A percentile compares a stretch with the other conserved stretches of the same genome.
Evolutionary conservation across 176 grass and related monocot species (phyloP).

Genomic region (Ensete glaucum): DNA sequence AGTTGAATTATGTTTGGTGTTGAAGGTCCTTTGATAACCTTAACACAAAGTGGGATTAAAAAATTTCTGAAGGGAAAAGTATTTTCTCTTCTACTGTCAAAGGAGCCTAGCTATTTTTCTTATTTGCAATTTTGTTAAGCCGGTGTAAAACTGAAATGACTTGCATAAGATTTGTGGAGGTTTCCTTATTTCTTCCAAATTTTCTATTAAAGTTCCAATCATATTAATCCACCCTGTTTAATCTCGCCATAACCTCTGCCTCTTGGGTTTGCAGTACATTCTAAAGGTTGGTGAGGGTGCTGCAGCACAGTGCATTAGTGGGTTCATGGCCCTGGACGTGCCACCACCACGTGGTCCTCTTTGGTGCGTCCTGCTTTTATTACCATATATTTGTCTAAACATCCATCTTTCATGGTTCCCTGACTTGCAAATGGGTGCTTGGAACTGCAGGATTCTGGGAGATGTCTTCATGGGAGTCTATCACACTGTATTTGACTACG

Average conservation of each 20-base stretch:
- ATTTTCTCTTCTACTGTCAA: no score
- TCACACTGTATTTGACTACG: no score
- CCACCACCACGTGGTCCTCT: constrained; percentile 48
- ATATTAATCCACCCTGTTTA: neutral
- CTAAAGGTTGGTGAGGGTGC: constrained; percentile 48
- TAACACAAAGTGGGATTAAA: no score
- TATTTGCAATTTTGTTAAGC: no score
- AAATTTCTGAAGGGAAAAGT: no score
- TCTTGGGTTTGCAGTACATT: constrained; percentile 33
- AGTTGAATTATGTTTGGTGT: no score
- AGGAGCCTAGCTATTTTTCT: no score
- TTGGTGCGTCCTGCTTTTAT: constrained; percentile 20
- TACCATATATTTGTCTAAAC: neutral
- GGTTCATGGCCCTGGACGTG: constrained; percentile 50
- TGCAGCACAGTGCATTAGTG: constrained; percentile 45
- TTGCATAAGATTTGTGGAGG: no score
- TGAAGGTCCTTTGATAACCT: no score
- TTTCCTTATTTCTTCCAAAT: neutral
- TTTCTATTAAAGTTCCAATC: neutral
- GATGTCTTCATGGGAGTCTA: no score
- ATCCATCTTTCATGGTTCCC: neutral
- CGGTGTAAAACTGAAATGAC: no score
- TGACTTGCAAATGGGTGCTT: neutral
- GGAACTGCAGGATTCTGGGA: neutral
- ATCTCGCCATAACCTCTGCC: neutral